Percentiles rank a stretch among this genome's conserved stretches.
Evolutionary conservation across 306 rosid species (phyloP).

Genomic region (Nissolia schottii): DNA sequence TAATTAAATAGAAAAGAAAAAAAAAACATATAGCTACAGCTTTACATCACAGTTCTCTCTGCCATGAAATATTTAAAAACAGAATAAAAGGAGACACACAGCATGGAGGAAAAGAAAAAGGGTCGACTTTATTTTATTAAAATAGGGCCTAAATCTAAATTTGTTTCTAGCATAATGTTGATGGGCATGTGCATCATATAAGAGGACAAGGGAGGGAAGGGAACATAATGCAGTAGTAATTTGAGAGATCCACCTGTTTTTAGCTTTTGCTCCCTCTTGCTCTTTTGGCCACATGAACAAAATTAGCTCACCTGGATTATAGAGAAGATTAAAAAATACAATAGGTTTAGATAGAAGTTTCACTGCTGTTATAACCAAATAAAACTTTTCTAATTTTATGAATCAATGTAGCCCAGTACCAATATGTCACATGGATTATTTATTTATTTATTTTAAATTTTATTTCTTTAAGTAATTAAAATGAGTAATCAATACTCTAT

Average conservation of each 20-base stretch:
- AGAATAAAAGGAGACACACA: not conserved
- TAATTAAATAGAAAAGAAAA: not conserved
- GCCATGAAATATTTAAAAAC: not conserved
- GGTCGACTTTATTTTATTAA: not conserved
- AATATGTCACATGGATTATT: not conserved
- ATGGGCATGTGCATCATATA: conserved; percentile 7
- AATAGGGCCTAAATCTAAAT: not conserved
- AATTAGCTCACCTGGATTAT: not conserved
- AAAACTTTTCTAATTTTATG: not conserved
- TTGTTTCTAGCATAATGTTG: conserved; percentile 5
- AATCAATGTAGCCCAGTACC: not conserved
- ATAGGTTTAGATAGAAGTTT: conserved; percentile 12
- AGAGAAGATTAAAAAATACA: not conserved
- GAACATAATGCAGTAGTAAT: not conserved
- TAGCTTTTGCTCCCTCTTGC: conserved; percentile 11
- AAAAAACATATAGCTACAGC: not conserved
- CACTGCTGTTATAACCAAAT: not conserved
- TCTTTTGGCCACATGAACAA: conserved; percentile 17
- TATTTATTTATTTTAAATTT: too few species aligned
- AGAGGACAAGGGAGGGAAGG: not conserved
- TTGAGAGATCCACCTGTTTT: conserved; percentile 14
- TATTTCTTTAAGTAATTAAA: not conserved
- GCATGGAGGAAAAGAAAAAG: not conserved
- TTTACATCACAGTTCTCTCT: not conserved
- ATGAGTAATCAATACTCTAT: too few species aligned